A percentile compares a stretch with the other conserved stretches of the same genome.
These are phyloP conservation scores for Coelastrella sp. DNA, from an alignment of 139 green algal species.

Conservation along the genomic window DNA sequence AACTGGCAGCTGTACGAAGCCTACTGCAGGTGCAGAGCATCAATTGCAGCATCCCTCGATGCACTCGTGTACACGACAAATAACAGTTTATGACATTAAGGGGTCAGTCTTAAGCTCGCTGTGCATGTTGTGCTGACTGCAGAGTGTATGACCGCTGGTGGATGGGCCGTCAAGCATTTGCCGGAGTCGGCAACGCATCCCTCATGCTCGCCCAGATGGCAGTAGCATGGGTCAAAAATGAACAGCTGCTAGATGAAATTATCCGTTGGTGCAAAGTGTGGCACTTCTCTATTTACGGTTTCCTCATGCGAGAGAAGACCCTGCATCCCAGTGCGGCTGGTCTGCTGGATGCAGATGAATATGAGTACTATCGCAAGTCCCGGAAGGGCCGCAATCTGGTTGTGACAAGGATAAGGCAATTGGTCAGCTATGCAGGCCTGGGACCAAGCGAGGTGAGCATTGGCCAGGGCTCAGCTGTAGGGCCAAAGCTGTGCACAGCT, in stretches of 20 bases:
- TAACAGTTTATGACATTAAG: no score
- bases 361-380: not conserved
- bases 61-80: no score
- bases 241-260: not conserved
- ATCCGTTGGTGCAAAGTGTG: conserved; percentile 4
- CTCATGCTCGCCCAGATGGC: not conserved
- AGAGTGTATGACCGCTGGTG: not conserved
- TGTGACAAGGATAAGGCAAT: not conserved
- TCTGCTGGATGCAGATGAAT: not conserved
- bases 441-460: not conserved
- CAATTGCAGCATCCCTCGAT: not conserved
- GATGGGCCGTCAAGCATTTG: not conserved
- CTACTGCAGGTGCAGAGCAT: no score
- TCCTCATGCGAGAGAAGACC: not conserved
- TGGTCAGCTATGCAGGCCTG: not conserved
- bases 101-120: not conserved
- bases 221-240: not conserved
- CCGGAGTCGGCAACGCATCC: not conserved
- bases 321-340: not conserved
- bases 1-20: not conserved
- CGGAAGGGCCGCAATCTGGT: not conserved
- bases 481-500: not conserved
- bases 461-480: no score
- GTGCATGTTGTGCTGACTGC: not conserved
- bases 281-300: not conserved